A percentile compares a stretch with the other conserved stretches of the same genome.
Evolutionary conservation across 208 protist genomes (phyloP).

Genomic region (Leptomonas pyrrhocoris): DNA sequence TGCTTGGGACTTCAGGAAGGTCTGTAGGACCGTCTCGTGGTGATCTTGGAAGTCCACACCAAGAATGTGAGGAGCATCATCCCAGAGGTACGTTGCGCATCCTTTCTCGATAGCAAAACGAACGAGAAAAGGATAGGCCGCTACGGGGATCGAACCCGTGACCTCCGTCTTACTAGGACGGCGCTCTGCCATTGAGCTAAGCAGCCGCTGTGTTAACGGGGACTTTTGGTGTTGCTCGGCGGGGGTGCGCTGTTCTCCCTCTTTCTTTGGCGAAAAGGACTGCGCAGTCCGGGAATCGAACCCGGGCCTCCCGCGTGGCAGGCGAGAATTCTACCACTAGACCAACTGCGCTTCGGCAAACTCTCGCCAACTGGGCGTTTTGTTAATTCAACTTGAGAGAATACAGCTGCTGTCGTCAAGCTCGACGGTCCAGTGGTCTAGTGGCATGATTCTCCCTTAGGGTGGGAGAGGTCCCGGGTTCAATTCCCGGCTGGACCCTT

Average conservation of each 20-base stretch:
- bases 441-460: slow-evolving; percentile 94
- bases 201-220: slow-evolving; percentile 44
- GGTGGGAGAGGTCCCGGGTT: slow-evolving; percentile 92
- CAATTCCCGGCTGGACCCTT: slow-evolving; percentile 85
- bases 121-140: slow-evolving; percentile 68
- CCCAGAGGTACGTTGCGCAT: too few relatives aligned
- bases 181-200: slow-evolving; percentile 94
- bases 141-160: slow-evolving; percentile 92
- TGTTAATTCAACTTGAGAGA: too few relatives aligned
- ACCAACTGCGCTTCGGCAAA: slow-evolving; percentile 77
- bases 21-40: too few relatives aligned
- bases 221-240: neutral
- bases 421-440: slow-evolving; percentile 88
- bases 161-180: slow-evolving; percentile 93
- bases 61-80: too few relatives aligned
- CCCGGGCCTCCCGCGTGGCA: slow-evolving; percentile 93
- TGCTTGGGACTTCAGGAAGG: too few relatives aligned
- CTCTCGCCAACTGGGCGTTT: neutral
- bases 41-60: too few relatives aligned
- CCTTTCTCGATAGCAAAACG: too few relatives aligned
- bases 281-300: slow-evolving; percentile 94
- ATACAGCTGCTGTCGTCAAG: too few relatives aligned
- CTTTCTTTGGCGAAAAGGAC: slow-evolving; percentile 38
- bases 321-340: slow-evolving; percentile 93
- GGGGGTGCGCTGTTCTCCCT: neutral